These are phyloP conservation scores for Spiromastix sp. DNA, from an alignment of 2,329 filamentous ascomycete genomes.

Conservation along the genomic window DNA sequence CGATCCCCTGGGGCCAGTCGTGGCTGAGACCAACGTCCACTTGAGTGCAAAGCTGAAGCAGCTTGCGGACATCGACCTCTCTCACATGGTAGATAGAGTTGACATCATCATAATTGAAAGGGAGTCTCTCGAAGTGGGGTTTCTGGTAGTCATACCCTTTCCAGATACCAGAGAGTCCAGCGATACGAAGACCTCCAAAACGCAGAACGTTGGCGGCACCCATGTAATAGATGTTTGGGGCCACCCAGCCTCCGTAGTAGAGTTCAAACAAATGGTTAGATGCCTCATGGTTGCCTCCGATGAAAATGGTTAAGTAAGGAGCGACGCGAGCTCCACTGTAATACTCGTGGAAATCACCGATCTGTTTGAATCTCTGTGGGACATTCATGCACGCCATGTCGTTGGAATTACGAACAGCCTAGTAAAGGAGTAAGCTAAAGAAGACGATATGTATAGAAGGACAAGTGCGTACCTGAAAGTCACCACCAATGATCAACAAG, in stretches of 20 bases:
- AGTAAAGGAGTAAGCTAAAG: conserved; percentile 7
- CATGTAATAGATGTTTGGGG: conserved; percentile 94
- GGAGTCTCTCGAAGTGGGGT: conserved; percentile 73
- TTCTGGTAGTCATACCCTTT: conserved; percentile 82
- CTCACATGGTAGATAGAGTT: conserved; percentile 81
- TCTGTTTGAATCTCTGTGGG: conserved; percentile 72
- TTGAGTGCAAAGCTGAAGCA: conserved; percentile 74
- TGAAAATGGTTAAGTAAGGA: conserved; percentile 83
- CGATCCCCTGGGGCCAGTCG: conserved; percentile 84
- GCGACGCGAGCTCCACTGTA: conserved; percentile 69
- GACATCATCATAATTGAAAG: conserved; percentile 67
- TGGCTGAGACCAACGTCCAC: conserved; percentile 89
- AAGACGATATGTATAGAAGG: conserved; percentile 3
- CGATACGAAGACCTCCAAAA: conserved; percentile 75
- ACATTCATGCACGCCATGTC: conserved; percentile 86
- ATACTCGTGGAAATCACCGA: conserved; percentile 91
- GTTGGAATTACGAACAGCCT: conserved; percentile 78
- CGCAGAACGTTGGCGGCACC: conserved; percentile 84
- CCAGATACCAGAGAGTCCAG: conserved; percentile 88
- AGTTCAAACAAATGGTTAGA: conserved; percentile 84
- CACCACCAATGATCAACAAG: conserved; percentile 85
- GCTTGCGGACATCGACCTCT: conserved; percentile 81
- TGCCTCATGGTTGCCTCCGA: conserved; percentile 92
- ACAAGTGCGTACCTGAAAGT: conserved; percentile 63
- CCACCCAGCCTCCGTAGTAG: conserved; percentile 94